phyloP scores from a whole-genome alignment of 2,329 filamentous ascomycete species.

The Apiospora marii region DNA sequence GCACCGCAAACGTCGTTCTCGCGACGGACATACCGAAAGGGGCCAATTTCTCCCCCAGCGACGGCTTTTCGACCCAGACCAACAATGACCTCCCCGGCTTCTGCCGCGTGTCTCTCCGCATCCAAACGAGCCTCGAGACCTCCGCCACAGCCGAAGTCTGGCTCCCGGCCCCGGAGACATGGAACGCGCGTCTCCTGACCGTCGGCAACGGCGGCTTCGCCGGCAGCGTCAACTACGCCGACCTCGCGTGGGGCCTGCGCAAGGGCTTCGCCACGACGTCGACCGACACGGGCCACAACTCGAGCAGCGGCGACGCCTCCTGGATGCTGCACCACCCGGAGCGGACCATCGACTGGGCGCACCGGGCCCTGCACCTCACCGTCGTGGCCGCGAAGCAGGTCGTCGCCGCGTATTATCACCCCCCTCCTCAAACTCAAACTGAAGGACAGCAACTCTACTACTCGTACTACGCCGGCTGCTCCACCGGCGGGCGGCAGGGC shows the following conservation, averaged over 20 bases:
- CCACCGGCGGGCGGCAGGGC: conserved; percentile 65
- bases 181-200: conserved; percentile 47
- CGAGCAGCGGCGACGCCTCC: conserved; percentile 37
- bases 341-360: conserved; percentile 46
- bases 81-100: neutral
- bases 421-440: conserved; percentile 34
- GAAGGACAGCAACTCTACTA: conserved; percentile 43
- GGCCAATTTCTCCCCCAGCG: conserved; percentile 2
- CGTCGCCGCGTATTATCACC: conserved; percentile 55
- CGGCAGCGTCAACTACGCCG: conserved; percentile 46
- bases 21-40: conserved; percentile 3
- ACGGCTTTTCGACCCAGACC: neutral
- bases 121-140: neutral
- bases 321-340: conserved; percentile 51
- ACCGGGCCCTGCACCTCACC: conserved; percentile 54
- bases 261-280: conserved; percentile 52
- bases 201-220: conserved; percentile 50
- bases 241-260: conserved; percentile 41
- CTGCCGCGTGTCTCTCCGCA: conserved; percentile 16
- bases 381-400: conserved; percentile 56
- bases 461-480: conserved; percentile 65
- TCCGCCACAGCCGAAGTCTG: conserved; percentile 22
- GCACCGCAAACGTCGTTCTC: neutral
- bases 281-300: conserved; percentile 54
- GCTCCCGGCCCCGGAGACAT: conserved; percentile 28